These are phyloP conservation scores for Solanum aculeatissimum DNA, from an alignment of 305 asterid species.

Conservation along the genomic window DNA sequence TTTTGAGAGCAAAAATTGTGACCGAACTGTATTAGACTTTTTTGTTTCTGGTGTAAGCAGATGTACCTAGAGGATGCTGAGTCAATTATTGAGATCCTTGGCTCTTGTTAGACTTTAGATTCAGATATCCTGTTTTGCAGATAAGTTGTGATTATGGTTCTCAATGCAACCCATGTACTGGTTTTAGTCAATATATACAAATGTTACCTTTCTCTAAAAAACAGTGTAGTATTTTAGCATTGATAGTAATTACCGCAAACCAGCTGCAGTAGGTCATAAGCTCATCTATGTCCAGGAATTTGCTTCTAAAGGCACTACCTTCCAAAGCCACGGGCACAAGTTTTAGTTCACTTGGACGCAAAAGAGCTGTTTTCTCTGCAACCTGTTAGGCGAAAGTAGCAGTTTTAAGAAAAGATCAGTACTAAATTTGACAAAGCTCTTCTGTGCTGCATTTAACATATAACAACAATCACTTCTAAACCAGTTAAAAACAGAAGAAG, in stretches of 20 bases:
- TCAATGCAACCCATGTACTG: neutral
- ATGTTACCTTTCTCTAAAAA: neutral
- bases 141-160: neutral
- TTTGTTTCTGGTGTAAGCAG: neutral
- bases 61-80: neutral
- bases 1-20: neutral
- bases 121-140: neutral
- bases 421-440: neutral
- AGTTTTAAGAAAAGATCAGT: neutral
- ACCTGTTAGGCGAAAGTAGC: constrained; percentile 38
- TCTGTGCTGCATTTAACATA: neutral
- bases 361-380: constrained; percentile 93
- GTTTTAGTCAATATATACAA: neutral
- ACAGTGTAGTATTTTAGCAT: neutral
- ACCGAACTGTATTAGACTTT: neutral
- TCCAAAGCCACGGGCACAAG: constrained; percentile 82
- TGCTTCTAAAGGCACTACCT: constrained; percentile 89
- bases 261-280: constrained; percentile 98
- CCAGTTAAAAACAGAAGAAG: neutral
- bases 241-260: constrained; percentile 72
- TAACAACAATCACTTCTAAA: neutral
- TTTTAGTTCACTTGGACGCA: constrained; percentile 85
- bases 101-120: neutral
- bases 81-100: neutral
- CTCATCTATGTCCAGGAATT: constrained; percentile 84